These are phyloP conservation scores for Rhynchosporium graminicola DNA, from an alignment of 2,329 filamentous ascomycete species.

Conservation along the genomic window DNA sequence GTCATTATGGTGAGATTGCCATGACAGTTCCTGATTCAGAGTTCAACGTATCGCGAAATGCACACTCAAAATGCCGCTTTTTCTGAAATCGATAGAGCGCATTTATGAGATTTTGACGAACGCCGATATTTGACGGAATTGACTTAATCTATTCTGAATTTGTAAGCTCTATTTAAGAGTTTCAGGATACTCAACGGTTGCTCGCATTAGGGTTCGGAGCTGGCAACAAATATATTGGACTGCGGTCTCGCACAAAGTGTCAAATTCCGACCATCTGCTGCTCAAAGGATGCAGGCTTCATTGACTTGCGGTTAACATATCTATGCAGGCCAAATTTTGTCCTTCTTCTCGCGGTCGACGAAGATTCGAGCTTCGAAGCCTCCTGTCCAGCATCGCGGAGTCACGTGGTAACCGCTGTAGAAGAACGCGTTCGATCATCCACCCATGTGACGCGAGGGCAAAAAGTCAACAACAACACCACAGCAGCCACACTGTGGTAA, in stretches of 20 bases:
- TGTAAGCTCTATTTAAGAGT: too few species aligned
- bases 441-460: slow-evolving; percentile 14
- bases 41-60: too few species aligned
- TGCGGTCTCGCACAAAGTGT: background rate
- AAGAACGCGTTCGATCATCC: background rate
- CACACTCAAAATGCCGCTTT: too few species aligned
- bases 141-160: too few species aligned
- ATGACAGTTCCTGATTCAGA: too few species aligned
- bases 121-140: too few species aligned
- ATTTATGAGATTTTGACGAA: too few species aligned
- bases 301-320: background rate
- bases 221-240: background rate
- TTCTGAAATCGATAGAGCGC: too few species aligned
- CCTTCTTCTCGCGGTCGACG: background rate
- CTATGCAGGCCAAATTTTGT: background rate
- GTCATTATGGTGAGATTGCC: too few species aligned
- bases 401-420: background rate
- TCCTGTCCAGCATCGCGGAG: background rate
- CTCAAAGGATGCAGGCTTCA: background rate
- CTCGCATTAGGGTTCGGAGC: slow-evolving; percentile 1
- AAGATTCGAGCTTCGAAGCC: background rate
- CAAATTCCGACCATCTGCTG: background rate
- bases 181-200: background rate
- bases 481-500: slow-evolving; percentile 5
- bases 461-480: slow-evolving; percentile 19